These are phyloP conservation scores for Exophiala mesophila DNA, from an alignment of 2,329 filamentous ascomycete genomes.

Conservation along the genomic window DNA sequence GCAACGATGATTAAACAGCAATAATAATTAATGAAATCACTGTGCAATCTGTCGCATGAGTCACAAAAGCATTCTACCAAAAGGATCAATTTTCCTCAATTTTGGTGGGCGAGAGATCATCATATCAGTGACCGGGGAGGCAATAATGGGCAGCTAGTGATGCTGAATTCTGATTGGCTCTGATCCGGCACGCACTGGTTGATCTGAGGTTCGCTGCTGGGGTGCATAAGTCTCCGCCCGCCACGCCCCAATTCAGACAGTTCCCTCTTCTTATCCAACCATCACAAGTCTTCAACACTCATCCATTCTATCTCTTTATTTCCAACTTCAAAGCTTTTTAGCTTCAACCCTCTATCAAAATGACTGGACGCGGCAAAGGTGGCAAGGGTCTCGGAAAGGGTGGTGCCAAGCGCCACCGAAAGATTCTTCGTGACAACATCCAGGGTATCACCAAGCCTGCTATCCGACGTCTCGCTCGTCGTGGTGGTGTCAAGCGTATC, in stretches of 20 bases:
- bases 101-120: constrained; percentile 19
- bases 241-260: constrained; percentile 18
- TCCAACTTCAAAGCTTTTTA: constrained; percentile 17
- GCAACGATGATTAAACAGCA: constrained; percentile 3
- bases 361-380: constrained; percentile 74
- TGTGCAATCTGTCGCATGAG: constrained; percentile 12
- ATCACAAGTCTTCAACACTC: constrained; percentile 9
- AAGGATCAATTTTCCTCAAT: constrained; percentile 14
- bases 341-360: constrained; percentile 42
- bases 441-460: constrained; percentile 99
- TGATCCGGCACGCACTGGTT: constrained; percentile 21
- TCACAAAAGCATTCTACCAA: constrained; percentile 1
- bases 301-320: constrained; percentile 12
- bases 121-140: constrained; percentile 4
- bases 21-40: constrained; percentile 13
- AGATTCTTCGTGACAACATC: constrained; percentile 99
- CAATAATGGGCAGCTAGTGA: constrained; percentile 18
- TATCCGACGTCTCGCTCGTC: constrained; percentile 95
- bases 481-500: constrained; percentile 99
- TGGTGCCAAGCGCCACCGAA: constrained; percentile 96
- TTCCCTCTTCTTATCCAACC: constrained; percentile 13
- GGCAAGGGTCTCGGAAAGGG: constrained; percentile 98
- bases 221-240: constrained; percentile 21
- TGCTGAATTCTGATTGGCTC: constrained; percentile 28
- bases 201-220: constrained; percentile 20